Base-by-base conservation (phyloP, 257 asterid genomes). In the Plectranthus barbatus region DNA sequence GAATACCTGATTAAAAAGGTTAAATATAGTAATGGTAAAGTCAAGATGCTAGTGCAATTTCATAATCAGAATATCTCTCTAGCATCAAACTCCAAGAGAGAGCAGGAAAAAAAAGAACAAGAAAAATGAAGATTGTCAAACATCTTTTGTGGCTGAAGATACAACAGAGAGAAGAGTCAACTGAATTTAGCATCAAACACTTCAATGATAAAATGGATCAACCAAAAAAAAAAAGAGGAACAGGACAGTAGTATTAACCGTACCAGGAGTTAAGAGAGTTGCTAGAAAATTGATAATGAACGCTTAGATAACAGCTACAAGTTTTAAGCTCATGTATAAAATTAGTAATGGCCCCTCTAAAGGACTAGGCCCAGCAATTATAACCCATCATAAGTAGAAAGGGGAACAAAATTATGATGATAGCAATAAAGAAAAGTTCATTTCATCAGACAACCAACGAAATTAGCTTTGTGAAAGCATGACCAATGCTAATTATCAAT, bases 1-100 rank as follows among this genome's bases (percentile, higher is more conserved):
- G 77, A 60, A 72, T 64, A 56, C 94, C 99, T 90, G 93, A 60
- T 71, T 17, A 77, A 18, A 31, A 50, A 57, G 62, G 60, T 23
- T 57, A 76, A 67, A 68, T 3, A 9, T 4, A 11, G 19, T 52
- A 69, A 60, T 17, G 40, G 64, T 50, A 67, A 70, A 17, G 20
- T 12, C 45, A n/a, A 53, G n/a, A 18, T 12, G 20, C 56, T 40
- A 13, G 42, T 23, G 49, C 24, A 57, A 62, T 55, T 29, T 54
- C 40, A 5, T 24, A 9, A 13, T 40, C 26, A 46, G 62, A 70
- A 33, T 19, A 18, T 53, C 17, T 33, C 45, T 42, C 37, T 4
- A 60, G 53, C 37, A 56, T 12, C 42, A 56, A 62, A 64, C 21
- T 44, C 72, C 29, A 33, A 52, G 40, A 47, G 46, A 58, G 20